Percentiles rank a stretch among this genome's conserved stretches.
Conservation (phyloP, 352 stramenopile species). For the Phytophthora europaea region DNA sequence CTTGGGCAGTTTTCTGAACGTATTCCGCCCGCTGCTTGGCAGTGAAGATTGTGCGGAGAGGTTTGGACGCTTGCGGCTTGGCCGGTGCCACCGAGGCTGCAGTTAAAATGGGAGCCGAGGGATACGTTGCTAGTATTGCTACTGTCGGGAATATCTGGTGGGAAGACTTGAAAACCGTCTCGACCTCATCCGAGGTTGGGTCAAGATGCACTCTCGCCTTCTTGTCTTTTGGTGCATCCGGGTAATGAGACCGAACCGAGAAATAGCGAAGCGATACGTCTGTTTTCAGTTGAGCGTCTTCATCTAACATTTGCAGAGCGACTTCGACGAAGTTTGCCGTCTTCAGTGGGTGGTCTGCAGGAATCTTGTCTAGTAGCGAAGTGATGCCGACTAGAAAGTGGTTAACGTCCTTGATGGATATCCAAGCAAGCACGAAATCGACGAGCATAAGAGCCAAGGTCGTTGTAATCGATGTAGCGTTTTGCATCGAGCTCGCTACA, state of each 20-base stretch:
- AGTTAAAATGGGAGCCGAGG: slow-evolving; percentile 9
- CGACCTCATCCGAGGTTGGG: slow-evolving; percentile 1
- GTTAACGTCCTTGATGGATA: slow-evolving; percentile 45
- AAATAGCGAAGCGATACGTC: slow-evolving; percentile 18
- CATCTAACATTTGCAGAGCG: slow-evolving; percentile 24
- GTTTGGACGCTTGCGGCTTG: not conserved
- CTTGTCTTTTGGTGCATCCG: not conserved
- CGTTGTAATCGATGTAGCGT: slow-evolving; percentile 40
- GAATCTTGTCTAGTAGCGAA: slow-evolving; percentile 17
- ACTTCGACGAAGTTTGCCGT: slow-evolving; percentile 28
- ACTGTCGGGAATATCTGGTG: not conserved
- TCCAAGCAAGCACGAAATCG: slow-evolving; percentile 46
- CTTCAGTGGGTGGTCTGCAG: slow-evolving; percentile 16
- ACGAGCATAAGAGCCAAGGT: slow-evolving; percentile 39
- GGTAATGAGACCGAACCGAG: not conserved
- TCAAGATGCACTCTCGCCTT: slow-evolving; percentile 10
- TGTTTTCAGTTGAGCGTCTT: slow-evolving; percentile 14
- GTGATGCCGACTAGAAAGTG: slow-evolving; percentile 20
- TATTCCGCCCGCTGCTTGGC: slow-evolving; percentile 25
- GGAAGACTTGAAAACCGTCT: not conserved
- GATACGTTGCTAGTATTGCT: slow-evolving; percentile 14
- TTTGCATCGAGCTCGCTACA: slow-evolving; percentile 57
- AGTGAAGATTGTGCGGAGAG: slow-evolving; percentile 5
- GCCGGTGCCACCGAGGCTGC: not conserved
- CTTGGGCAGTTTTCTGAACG: slow-evolving; percentile 20